These are phyloP conservation scores for Pyrenophora graminea DNA, from an alignment of 2,329 filamentous ascomycete species.

Conservation along the genomic window DNA sequence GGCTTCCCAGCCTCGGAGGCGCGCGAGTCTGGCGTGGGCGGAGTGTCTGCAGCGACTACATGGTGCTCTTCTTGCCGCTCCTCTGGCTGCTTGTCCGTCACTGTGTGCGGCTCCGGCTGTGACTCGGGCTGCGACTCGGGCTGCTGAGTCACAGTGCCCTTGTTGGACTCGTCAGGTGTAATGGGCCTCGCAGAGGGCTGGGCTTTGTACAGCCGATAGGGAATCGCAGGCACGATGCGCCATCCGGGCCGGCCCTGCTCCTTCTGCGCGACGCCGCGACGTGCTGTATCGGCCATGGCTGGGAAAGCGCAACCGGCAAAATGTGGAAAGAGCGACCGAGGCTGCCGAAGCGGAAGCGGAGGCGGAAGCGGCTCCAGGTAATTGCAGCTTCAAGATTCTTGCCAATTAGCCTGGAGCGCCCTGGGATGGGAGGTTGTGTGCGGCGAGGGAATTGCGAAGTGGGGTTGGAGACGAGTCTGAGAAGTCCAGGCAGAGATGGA, in stretches of 20 bases:
- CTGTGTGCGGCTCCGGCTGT: constrained; percentile 21
- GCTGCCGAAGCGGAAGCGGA: constrained; percentile 30
- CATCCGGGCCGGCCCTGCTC: constrained; percentile 31
- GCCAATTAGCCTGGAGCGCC: constrained; percentile 52
- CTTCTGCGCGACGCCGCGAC: constrained; percentile 27
- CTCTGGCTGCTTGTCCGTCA: constrained; percentile 15
- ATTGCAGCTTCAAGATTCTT: constrained; percentile 35
- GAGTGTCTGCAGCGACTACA: constrained; percentile 17
- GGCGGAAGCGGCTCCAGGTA: constrained; percentile 48
- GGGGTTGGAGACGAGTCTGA: constrained; percentile 11
- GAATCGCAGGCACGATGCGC: constrained; percentile 47
- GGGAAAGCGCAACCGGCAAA: background rate
- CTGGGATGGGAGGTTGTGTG: constrained; percentile 21
- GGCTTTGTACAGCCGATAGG: constrained; percentile 40
- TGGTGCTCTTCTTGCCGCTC: constrained; percentile 19
- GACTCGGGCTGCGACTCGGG: constrained; percentile 16
- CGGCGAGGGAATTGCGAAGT: constrained; percentile 17
- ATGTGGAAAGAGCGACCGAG: constrained; percentile 1
- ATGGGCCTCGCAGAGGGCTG: constrained; percentile 31
- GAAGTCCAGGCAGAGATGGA: constrained; percentile 17
- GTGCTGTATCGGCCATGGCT: constrained; percentile 28
- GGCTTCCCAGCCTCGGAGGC: constrained; percentile 21
- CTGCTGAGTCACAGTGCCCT: constrained; percentile 21
- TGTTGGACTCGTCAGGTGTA: constrained; percentile 34
- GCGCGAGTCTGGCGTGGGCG: constrained; percentile 38